Evolutionary conservation across 2,329 filamentous ascomycete genomes (phyloP).

Genomic region (Penicillium rolfsii): DNA sequence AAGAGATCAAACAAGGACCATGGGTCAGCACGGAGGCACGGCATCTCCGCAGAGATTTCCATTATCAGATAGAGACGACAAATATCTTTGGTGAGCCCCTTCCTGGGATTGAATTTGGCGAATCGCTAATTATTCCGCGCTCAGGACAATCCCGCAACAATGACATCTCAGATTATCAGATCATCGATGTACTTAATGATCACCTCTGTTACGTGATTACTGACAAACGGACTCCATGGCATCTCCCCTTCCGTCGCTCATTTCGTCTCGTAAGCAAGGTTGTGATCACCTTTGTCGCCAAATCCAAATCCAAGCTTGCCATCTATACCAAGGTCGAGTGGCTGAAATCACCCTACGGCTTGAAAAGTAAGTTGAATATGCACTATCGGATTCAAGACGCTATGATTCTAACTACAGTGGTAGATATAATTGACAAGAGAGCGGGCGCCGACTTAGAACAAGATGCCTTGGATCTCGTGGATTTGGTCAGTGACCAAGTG

Average conservation of each 20-base stretch:
- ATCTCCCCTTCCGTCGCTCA: slow-evolving; percentile 76
- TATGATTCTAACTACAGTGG: slow-evolving; percentile 14
- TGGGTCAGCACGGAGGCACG: slow-evolving; percentile 75
- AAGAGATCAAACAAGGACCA: slow-evolving; percentile 79
- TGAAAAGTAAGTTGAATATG: slow-evolving; percentile 45
- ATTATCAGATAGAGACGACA: slow-evolving; percentile 72
- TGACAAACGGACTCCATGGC: slow-evolving; percentile 71
- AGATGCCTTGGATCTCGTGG: slow-evolving; percentile 53
- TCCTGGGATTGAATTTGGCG: not conserved
- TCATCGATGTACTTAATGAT: slow-evolving; percentile 80
- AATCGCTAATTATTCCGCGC: slow-evolving; percentile 15
- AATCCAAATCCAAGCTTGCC: slow-evolving; percentile 88
- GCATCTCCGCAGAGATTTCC: slow-evolving; percentile 75
- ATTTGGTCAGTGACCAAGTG: slow-evolving; percentile 56
- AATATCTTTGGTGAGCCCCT: slow-evolving; percentile 63
- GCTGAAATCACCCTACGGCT: slow-evolving; percentile 64
- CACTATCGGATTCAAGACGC: not conserved
- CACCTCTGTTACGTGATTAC: slow-evolving; percentile 72
- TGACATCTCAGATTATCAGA: slow-evolving; percentile 78
- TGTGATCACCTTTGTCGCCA: slow-evolving; percentile 89
- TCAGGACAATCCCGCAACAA: slow-evolving; percentile 56
- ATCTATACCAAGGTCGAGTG: slow-evolving; percentile 89
- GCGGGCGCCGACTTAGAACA: slow-evolving; percentile 70
- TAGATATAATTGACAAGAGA: slow-evolving; percentile 60
- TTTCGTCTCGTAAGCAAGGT: slow-evolving; percentile 88